These are phyloP conservation scores for Globisporangium emineosum DNA, from an alignment of 352 stramenopile species.

Conservation along the genomic window DNA sequence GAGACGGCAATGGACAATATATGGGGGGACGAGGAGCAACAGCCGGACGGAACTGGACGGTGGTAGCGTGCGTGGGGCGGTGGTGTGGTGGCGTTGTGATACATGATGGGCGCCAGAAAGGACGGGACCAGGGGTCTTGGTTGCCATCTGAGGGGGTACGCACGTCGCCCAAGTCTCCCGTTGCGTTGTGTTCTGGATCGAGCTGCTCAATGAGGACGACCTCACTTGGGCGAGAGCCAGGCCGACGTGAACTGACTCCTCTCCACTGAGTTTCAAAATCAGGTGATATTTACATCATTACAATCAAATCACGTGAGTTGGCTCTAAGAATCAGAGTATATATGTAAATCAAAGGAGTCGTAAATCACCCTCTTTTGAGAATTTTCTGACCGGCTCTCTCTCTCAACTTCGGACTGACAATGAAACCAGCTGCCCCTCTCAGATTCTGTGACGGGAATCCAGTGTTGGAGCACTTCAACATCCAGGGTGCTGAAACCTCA, in stretches of 20 bases:
- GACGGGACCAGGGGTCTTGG: not conserved
- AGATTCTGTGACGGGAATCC: not conserved
- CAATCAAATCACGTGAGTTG: not conserved
- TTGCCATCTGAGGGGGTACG: slow-evolving; percentile 4
- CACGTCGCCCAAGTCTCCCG: not conserved
- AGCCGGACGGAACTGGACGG: not conserved
- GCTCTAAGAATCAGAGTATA: too few species aligned
- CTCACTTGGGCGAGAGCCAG: not conserved
- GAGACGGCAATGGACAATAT: not conserved
- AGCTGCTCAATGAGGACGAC: not conserved
- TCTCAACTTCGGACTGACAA: not conserved
- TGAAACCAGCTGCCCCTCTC: not conserved
- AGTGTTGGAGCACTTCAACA: not conserved
- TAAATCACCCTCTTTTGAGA: not conserved
- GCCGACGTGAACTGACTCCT: not conserved
- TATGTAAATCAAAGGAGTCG: not conserved
- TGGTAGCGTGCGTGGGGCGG: not conserved
- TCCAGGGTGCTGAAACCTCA: too few species aligned
- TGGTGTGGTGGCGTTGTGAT: not conserved
- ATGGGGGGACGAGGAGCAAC: not conserved
- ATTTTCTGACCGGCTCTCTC: not conserved
- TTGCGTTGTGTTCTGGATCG: too few species aligned
- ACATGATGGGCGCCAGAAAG: not conserved
- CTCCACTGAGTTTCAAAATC: not conserved
- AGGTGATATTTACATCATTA: not conserved